Base-by-base conservation (phyloP, 1,284 basidiomycete species). In the Anthracocystis panici-leucophaei region DNA sequence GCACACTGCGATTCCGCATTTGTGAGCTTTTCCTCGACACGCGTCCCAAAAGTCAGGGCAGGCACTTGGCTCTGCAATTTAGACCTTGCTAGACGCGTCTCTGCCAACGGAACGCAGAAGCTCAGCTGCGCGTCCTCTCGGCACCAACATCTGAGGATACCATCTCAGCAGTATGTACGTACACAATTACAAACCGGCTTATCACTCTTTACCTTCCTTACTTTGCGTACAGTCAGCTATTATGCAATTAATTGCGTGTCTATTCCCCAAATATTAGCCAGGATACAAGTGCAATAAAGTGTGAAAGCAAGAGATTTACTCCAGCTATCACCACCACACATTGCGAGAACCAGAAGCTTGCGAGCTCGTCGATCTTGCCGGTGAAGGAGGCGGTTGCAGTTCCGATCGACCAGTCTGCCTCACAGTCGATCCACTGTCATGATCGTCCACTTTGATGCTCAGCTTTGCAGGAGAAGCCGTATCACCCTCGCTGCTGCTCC, bases 241-340 rank as follows among this genome's bases (percentile, higher is more conserved):
- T 6, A 49, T 10, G n/a, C 10, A 6, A 18, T 29, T 38, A 6
- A 18, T 29, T 38, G 49, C 29, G 9, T 8, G 31, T 35, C 49
- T 50, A 18, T 38, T 18, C 5, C 9, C 20, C 49, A 20, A 20
- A 51, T 38, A 25, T 5, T 16, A 10, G 25, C 41, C n/a, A 18
- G 38, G 31, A 44, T 8, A 31, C 29, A 41, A 38, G n/a, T 38
- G 33, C 21, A 38, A 33, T 5, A 33, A 16, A 18, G 38, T 18
- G 11, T 16, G 12, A 11, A 20, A 48, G 38, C 25, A 7, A 14
- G n/a, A 18, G 23, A 10, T 21, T 33, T 38, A 45, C 5, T 27
- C 27, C 4, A 27, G 29, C 41, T 51, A 71, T 63, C 68, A 71
- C 68, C 68, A 71, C 68, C 68, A 71, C 11, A 65, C 54, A 29